phyloP scores from a whole-genome alignment of 2,329 filamentous ascomycete genomes.

The Phyllosticta paracitricarpa region DNA sequence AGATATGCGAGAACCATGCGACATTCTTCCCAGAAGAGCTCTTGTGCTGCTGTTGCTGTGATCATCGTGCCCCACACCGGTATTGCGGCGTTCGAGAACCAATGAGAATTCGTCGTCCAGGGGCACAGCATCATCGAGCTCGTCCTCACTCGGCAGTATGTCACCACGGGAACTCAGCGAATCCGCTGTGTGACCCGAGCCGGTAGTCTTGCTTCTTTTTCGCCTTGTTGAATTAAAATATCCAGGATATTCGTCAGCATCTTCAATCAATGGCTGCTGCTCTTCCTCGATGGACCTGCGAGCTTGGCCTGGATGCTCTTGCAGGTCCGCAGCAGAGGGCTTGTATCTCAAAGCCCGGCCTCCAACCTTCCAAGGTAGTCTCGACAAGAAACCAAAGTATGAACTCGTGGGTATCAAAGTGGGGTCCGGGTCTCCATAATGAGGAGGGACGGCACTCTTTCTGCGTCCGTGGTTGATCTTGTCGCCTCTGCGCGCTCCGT shows the following conservation, averaged over 20 bases:
- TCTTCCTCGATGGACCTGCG: constrained; percentile 49
- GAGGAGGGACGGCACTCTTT: constrained; percentile 44
- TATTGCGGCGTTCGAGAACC: constrained; percentile 62
- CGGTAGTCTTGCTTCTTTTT: constrained; percentile 67
- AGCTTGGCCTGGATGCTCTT: constrained; percentile 65
- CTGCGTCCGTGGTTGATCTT: constrained; percentile 29
- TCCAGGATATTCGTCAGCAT: constrained; percentile 40
- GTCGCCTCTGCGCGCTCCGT: constrained; percentile 57
- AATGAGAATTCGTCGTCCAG: constrained; percentile 88
- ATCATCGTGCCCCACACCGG: constrained; percentile 51
- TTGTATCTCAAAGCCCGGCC: constrained; percentile 72
- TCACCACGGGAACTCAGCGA: constrained; percentile 83
- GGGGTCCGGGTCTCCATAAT: constrained; percentile 53
- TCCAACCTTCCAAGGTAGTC: constrained; percentile 76
- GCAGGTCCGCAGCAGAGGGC: constrained; percentile 80
- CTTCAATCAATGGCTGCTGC: constrained; percentile 65
- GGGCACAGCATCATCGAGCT: constrained; percentile 79
- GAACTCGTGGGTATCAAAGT: constrained; percentile 85
- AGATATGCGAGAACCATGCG: constrained; percentile 34
- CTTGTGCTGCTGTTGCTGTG: constrained; percentile 56
- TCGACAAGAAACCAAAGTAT: constrained; percentile 73
- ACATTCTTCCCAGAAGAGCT: neutral
- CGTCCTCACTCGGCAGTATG: constrained; percentile 83
- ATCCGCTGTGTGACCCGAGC: constrained; percentile 72
- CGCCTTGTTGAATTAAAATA: constrained; percentile 32